phyloP scores from a whole-genome alignment of 306 rosid species.

The Casuarina equisetifolia region DNA sequence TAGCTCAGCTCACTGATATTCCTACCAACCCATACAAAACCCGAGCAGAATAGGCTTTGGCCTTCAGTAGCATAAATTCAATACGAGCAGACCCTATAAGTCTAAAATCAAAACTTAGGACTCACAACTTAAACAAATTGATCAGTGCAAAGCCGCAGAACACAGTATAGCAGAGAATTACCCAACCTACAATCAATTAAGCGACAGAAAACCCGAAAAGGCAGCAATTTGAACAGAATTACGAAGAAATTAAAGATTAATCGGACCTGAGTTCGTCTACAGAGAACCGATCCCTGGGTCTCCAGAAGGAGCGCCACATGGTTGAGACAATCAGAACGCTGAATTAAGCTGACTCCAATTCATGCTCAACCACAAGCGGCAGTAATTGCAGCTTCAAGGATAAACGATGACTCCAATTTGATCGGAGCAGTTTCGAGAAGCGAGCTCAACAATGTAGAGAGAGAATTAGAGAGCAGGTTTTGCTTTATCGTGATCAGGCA shows the following conservation, averaged over 20 bases:
- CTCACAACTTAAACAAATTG: not conserved
- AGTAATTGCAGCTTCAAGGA: slow-evolving; percentile 17
- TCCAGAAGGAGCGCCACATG: slow-evolving; percentile 94
- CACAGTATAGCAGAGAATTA: not conserved
- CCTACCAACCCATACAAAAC: not conserved
- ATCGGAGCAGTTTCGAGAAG: slow-evolving; percentile 38
- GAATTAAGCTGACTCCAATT: slow-evolving; percentile 31
- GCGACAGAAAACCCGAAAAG: not conserved
- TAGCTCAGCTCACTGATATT: not conserved
- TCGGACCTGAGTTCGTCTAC: slow-evolving; percentile 80
- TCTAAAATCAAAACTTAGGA: not conserved
- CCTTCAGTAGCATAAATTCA: not conserved
- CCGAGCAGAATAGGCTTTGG: not conserved
- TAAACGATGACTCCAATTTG: slow-evolving; percentile 7
- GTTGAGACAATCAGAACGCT: slow-evolving; percentile 43
- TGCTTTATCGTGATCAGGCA: slow-evolving; percentile 5
- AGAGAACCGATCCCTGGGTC: slow-evolving; percentile 86
- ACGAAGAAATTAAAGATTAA: not conserved
- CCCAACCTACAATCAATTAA: not conserved
- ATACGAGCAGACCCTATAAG: not conserved
- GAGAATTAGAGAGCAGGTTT: slow-evolving; percentile 20
- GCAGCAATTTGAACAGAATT: not conserved
- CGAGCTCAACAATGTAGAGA: slow-evolving; percentile 3
- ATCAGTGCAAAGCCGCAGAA: slow-evolving; percentile 6
- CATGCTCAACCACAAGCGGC: slow-evolving; percentile 25